A percentile compares a stretch with the other conserved stretches of the same genome.
These are phyloP conservation scores for Xylariaceae sp. DNA, from an alignment of 2,329 filamentous ascomycete genomes.

Conservation along the genomic window DNA sequence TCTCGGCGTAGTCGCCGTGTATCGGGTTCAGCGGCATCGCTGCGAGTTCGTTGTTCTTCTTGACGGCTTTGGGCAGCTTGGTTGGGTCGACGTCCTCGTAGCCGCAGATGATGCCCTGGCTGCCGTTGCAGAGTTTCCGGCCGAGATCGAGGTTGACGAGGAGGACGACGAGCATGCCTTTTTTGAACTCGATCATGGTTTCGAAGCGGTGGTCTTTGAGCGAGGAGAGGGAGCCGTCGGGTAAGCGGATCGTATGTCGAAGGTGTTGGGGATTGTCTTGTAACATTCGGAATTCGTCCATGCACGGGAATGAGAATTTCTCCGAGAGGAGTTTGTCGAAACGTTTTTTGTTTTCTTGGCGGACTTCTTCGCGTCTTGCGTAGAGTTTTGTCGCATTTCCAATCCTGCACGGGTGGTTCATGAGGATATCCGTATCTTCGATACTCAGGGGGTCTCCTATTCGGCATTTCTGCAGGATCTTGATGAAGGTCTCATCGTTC, in stretches of 20 bases:
- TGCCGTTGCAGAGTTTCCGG: conserved; percentile 42
- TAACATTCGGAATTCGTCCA: conserved; percentile 39
- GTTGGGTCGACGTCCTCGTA: conserved; percentile 35
- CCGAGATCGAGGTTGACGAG: conserved; percentile 44
- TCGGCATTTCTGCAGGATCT: conserved; percentile 51
- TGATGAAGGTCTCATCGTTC: conserved; percentile 47
- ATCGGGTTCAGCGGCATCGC: conserved; percentile 12
- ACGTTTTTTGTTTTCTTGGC: conserved; percentile 32
- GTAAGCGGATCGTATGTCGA: conserved; percentile 5
- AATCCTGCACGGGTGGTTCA: conserved; percentile 41
- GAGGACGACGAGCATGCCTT: conserved; percentile 48
- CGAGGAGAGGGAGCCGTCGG: conserved; percentile 27
- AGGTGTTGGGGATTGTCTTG: conserved; percentile 28
- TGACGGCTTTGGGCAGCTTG: conserved; percentile 28
- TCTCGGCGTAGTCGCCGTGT: conserved; percentile 35
- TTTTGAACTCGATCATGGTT: conserved; percentile 40
- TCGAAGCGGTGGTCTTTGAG: conserved; percentile 45
- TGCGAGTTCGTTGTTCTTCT: not conserved
- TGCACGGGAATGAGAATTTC: conserved; percentile 30
- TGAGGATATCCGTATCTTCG: conserved; percentile 38
- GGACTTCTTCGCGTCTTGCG: conserved; percentile 37
- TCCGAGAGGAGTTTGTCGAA: conserved; percentile 32
- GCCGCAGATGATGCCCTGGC: conserved; percentile 41
- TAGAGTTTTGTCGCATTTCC: conserved; percentile 42
- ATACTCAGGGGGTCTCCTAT: conserved; percentile 38